Percentiles rank a stretch among this genome's conserved stretches.
phyloP scores from a whole-genome alignment of 2,329 filamentous ascomycete species.

The Diplodia seriata region DNA sequence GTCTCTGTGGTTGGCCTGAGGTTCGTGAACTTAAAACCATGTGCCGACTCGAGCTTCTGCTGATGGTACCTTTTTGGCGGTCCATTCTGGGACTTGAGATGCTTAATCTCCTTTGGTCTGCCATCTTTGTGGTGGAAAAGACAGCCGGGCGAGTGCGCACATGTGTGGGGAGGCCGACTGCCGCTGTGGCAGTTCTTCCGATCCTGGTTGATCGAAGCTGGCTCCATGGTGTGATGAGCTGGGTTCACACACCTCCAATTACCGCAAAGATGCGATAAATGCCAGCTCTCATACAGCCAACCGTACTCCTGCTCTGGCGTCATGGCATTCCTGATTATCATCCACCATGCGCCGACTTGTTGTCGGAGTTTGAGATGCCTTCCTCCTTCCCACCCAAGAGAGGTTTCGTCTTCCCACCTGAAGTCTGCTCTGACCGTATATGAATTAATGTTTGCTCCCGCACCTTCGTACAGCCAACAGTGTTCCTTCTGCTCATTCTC shows the following conservation, averaged over 20 bases:
- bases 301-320: neutral
- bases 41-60: too few species aligned
- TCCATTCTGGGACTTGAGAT: neutral
- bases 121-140: neutral
- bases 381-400: neutral
- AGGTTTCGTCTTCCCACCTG: neutral
- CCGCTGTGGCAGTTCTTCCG: neutral
- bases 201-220: neutral
- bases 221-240: conserved; percentile 4
- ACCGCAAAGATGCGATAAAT: conserved; percentile 20
- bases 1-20: too few species aligned
- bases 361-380: fast-evolving
- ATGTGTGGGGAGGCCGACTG: neutral
- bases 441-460: too few species aligned
- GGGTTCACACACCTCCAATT: neutral
- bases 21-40: too few species aligned
- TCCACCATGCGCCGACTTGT: neutral
- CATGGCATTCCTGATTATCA: neutral
- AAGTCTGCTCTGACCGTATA: too few species aligned
- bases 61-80: neutral
- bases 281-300: neutral
- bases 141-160: neutral
- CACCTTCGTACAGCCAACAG: neutral
- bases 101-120: neutral
- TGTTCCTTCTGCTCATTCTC: neutral